Evolutionary conservation across 2,329 filamentous ascomycete genomes (phyloP), one percentile per base, ranked within the genome.

Genomic region (Colletotrichum tropicicola): DNA sequence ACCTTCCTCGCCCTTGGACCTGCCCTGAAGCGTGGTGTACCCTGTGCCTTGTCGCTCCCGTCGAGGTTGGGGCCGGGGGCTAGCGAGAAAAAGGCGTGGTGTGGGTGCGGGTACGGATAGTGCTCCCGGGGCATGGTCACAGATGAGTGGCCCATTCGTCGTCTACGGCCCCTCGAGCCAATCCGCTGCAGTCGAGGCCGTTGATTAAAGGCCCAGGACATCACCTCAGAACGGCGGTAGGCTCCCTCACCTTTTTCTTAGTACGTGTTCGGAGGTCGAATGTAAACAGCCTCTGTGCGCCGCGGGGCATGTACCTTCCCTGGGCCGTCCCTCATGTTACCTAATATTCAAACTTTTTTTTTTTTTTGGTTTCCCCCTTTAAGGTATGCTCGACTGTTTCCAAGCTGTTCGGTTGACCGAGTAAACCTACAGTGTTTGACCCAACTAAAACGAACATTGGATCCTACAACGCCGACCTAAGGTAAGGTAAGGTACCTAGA

Each of bases 21-120:
- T 63, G 48, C 43, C 27, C 43, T 54, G 32, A 27, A 28, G 56
- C 43, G 19, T 35, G 43, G 43, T 60, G 61, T 65, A 60, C 61
- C 68, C 44, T 65, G 68, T 71, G 74, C 74, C 74, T 71, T 77
- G 77, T 76, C 72, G 70, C 72, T 70, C 70, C 23, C 69, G 57
- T 62, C 57, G n/a, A 35, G 12, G 32, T 6, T 13, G 48, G 48
- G 51, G 19, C 25, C 32, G 48, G 56, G 56, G 71, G 68, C 69
- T 71, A 72, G 68, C 68, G 65, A 72, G 69, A 69, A 71, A 70
- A 68, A 70, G 68, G 72, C 67, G 68, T 68, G 71, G 71, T 70
- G 70, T 68, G 56, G 52, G 59, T 57, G 47, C 59, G 67, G 65
- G 59, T 59, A 59, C 55, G 61, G 65, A 60, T 60, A 41, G 44